phyloP scores from a whole-genome alignment of 352 stramenopile genomes.

The Globisporangium lucens region DNA sequence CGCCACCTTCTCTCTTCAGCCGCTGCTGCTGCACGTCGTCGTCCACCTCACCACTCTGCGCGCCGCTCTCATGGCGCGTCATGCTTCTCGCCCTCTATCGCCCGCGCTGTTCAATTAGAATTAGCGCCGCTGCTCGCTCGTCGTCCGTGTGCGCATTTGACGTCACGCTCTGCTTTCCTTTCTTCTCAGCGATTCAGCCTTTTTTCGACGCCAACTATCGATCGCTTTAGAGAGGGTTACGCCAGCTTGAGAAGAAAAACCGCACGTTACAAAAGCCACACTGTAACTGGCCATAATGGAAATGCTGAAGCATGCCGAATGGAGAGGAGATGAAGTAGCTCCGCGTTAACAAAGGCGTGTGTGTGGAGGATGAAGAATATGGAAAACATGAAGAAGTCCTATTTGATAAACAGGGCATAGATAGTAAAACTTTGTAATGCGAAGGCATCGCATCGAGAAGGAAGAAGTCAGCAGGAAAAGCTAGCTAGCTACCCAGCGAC shows the following conservation, averaged over 20 bases:
- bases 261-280: background rate
- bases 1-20: background rate
- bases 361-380: background rate
- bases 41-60: background rate
- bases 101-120: background rate
- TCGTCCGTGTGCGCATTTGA: constrained; percentile 4
- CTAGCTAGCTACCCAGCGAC: too few relatives aligned
- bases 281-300: background rate
- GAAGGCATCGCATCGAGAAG: background rate
- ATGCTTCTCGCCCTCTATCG: background rate
- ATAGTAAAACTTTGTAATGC: background rate
- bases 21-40: background rate
- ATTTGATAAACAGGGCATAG: constrained; percentile 4
- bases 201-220: background rate
- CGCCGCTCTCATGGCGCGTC: background rate
- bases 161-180: background rate
- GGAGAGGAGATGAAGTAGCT: background rate
- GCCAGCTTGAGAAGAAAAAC: background rate
- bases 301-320: background rate
- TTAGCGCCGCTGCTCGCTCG: background rate
- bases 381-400: background rate
- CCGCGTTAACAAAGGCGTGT: background rate
- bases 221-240: constrained; percentile 4
- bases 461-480: background rate
- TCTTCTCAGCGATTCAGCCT: background rate